Evolutionary conservation across 768 basidiomycete genomes (phyloP).

Genomic region (Trametes gibbosa): DNA sequence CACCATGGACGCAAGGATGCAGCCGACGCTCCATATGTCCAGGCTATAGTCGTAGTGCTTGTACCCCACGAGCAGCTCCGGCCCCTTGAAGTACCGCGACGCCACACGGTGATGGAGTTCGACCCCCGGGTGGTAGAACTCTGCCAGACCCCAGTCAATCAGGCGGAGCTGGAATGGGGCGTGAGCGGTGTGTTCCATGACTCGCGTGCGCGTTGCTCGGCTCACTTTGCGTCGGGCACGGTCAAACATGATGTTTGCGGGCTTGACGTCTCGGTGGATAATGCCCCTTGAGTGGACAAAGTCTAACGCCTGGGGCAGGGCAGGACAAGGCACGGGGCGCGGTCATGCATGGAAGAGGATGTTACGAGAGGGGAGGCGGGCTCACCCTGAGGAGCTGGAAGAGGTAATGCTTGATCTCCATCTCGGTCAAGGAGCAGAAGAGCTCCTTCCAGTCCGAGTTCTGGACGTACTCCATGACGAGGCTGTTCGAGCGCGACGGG

Average conservation of each 20-base stretch:
- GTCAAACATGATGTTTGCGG: conserved; percentile 99
- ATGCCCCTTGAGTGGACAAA: conserved; percentile 98
- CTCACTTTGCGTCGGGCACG: conserved; percentile 88
- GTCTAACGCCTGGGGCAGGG: conserved; percentile 70
- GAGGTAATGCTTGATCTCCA: conserved; percentile 95
- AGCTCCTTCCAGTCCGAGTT: conserved; percentile 96
- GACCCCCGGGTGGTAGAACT: conserved; percentile 96
- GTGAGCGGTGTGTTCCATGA: not conserved
- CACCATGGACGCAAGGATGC: conserved; percentile 98
- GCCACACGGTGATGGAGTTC: conserved; percentile 98
- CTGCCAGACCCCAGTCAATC: conserved; percentile 98
- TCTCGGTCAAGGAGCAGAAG: conserved; percentile 90
- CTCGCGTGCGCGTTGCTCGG: not conserved
- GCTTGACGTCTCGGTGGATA: conserved; percentile 98
- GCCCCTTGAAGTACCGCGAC: conserved; percentile 96
- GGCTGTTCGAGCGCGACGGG: conserved; percentile 91
- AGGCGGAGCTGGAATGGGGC: conserved; percentile 65
- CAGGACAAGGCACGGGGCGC: too few relatives aligned
- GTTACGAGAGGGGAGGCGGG: not conserved
- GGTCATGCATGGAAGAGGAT: not conserved
- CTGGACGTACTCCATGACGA: conserved; percentile 96
- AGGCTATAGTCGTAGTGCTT: conserved; percentile 97
- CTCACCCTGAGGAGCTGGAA: conserved; percentile 86
- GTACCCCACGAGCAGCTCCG: conserved; percentile 93
- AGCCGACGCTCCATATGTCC: conserved; percentile 99